A percentile compares a stretch with the other conserved stretches of the same genome.
Conservation (phyloP, 2,329 filamentous ascomycete genomes). For the Calycina marina region DNA sequence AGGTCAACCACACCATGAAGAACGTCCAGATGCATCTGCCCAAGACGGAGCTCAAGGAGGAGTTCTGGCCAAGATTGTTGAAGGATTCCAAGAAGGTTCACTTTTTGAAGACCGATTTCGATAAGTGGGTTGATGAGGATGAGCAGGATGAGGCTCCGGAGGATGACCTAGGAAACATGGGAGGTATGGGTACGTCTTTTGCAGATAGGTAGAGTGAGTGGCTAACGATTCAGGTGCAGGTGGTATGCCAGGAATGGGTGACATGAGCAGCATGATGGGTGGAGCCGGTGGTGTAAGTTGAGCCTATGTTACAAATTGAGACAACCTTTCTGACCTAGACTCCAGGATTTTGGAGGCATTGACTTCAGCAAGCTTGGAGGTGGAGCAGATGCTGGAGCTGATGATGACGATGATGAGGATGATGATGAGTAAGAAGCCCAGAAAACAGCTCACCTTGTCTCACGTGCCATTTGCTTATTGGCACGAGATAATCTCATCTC, state of each 20-base stretch:
- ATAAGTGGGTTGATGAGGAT: conserved; percentile 50
- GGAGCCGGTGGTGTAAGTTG: conserved; percentile 30
- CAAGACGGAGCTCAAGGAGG: conserved; percentile 92
- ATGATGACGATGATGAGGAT: conserved; percentile 34
- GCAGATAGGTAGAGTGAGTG: not conserved
- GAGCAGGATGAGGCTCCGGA: conserved; percentile 86
- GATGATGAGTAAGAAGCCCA: conserved; percentile 37
- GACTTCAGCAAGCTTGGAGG: conserved; percentile 86
- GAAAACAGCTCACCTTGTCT: no score
- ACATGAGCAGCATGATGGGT: conserved; percentile 24
- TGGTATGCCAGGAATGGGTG: conserved; percentile 27
- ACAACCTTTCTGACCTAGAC: not conserved
- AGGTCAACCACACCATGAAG: conserved; percentile 76
- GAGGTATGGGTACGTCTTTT: conserved; percentile 38
- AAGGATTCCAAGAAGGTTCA: conserved; percentile 84
- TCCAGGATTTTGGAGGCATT: conserved; percentile 62
- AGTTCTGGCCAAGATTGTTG: conserved; percentile 90
- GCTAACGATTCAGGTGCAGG: not conserved
- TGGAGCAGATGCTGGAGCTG: conserved; percentile 29
- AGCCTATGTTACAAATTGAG: not conserved
- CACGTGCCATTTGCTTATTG: no score
- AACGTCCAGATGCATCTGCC: conserved; percentile 81
- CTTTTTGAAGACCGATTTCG: conserved; percentile 97
- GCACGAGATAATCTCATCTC: no score
- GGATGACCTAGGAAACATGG: conserved; percentile 54